Conservation (phyloP, 2,329 filamentous ascomycete species). For the Pestalotiopsis sp. region DNA sequence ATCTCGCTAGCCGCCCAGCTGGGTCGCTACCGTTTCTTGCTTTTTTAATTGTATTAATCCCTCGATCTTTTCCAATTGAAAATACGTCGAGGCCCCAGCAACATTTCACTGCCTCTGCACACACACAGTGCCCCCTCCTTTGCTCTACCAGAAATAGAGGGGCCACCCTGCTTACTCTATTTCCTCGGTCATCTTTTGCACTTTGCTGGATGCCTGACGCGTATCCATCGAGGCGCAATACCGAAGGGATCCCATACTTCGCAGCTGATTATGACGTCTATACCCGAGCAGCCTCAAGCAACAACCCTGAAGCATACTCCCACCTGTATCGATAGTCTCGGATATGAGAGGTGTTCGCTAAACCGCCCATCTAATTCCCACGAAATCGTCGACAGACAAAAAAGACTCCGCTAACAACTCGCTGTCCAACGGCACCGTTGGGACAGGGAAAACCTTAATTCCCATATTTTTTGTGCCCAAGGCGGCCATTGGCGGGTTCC, state of each 20-base stretch:
- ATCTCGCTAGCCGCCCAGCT: background rate
- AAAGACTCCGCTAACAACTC: background rate
- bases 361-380: background rate
- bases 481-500: background rate
- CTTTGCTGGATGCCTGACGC: constrained; percentile 4
- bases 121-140: background rate
- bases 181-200: background rate
- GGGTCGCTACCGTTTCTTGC: background rate
- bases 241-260: background rate
- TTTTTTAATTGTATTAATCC: background rate
- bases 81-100: background rate
- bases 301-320: constrained; percentile 1
- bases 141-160: background rate
- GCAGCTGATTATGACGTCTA: background rate
- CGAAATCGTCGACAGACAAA: background rate
- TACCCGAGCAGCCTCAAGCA: background rate
- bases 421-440: background rate
- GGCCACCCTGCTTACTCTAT: background rate
- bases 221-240: constrained; percentile 9
- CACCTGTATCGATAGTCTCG: background rate
- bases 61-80: background rate
- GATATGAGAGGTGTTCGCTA: background rate
- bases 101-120: background rate
- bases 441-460: background rate
- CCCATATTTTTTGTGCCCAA: background rate